Evolutionary conservation across 2,329 filamentous ascomycete species (phyloP).

Genomic region (Calonectria honghensis): DNA sequence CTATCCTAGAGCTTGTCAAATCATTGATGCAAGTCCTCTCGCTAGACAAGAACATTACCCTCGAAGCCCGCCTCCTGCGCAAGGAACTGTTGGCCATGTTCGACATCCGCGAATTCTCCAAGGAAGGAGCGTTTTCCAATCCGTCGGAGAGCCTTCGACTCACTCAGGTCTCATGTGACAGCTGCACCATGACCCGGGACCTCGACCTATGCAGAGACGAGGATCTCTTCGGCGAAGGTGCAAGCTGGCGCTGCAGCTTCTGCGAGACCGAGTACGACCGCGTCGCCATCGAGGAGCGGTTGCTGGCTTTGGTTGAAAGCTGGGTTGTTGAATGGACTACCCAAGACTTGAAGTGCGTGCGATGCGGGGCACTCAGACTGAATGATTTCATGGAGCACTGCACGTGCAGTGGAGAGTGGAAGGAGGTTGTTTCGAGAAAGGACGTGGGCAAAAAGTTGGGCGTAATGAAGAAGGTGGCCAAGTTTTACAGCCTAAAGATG

Average conservation of each 20-base stretch:
- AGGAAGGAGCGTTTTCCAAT: conserved; percentile 91
- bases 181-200: conserved; percentile 92
- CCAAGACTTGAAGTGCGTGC: conserved; percentile 89
- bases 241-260: conserved; percentile 84
- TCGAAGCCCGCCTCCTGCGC: conserved; percentile 90
- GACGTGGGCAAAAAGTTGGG: conserved; percentile 79
- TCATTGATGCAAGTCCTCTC: conserved; percentile 93
- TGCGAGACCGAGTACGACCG: conserved; percentile 86
- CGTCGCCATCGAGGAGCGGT: conserved; percentile 87
- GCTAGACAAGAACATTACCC: conserved; percentile 91
- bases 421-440: conserved; percentile 79
- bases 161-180: conserved; percentile 87
- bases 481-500: conserved; percentile 88
- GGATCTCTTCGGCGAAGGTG: conserved; percentile 75
- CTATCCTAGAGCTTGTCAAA: conserved; percentile 93
- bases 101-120: conserved; percentile 94
- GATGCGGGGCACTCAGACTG: conserved; percentile 82
- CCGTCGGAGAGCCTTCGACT: conserved; percentile 85
- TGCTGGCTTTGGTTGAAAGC: conserved; percentile 86
- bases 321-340: conserved; percentile 87
- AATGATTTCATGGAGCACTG: conserved; percentile 99
- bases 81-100: conserved; percentile 93
- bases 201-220: conserved; percentile 95
- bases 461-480: conserved; percentile 84
- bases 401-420: conserved; percentile 92